Evolutionary conservation across 768 basidiomycete genomes (phyloP).

Genomic region (Kwoniella newhampshirensis): DNA sequence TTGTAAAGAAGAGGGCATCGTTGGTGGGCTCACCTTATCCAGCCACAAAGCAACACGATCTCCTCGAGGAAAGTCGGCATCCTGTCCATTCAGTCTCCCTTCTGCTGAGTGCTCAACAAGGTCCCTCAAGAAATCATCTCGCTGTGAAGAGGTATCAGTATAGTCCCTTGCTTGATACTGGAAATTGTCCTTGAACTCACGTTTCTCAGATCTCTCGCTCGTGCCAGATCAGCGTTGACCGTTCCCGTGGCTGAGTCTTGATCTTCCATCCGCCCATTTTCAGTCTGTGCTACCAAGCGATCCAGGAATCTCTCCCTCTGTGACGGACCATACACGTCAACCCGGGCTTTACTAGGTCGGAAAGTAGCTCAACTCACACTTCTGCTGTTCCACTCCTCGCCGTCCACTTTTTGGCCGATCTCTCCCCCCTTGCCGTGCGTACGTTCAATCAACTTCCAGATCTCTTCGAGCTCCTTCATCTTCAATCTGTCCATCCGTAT

Average conservation of each 20-base stretch:
- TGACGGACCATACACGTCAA: too few relatives aligned
- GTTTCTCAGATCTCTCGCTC: slow-evolving; percentile 34
- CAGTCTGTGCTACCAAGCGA: slow-evolving; percentile 20
- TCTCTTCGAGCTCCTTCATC: slow-evolving; percentile 41
- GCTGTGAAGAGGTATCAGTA: slow-evolving; percentile 16
- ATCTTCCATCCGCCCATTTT: slow-evolving; percentile 17
- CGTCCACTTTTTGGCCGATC: slow-evolving; percentile 34
- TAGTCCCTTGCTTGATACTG: background rate
- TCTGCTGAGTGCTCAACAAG: slow-evolving; percentile 33
- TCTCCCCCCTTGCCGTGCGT: slow-evolving; percentile 42
- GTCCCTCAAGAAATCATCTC: slow-evolving; percentile 35
- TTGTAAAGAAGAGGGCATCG: background rate
- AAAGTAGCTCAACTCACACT: too few relatives aligned
- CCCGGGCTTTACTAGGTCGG: too few relatives aligned
- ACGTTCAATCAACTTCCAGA: slow-evolving; percentile 53
- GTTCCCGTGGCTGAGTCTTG: slow-evolving; percentile 25
- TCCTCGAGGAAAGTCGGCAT: slow-evolving; percentile 12
- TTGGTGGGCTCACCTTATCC: slow-evolving; percentile 15
- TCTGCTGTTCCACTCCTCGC: slow-evolving; percentile 18
- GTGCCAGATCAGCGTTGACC: slow-evolving; percentile 30
- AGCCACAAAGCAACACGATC: background rate
- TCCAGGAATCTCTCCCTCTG: slow-evolving; percentile 29
- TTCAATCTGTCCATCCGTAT: slow-evolving; percentile 58
- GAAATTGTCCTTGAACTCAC: slow-evolving; percentile 17
- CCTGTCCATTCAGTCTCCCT: slow-evolving; percentile 32